Evolutionary conservation across 2,329 filamentous ascomycete species (phyloP).

Genomic region (Fusarium solani-melongenae): DNA sequence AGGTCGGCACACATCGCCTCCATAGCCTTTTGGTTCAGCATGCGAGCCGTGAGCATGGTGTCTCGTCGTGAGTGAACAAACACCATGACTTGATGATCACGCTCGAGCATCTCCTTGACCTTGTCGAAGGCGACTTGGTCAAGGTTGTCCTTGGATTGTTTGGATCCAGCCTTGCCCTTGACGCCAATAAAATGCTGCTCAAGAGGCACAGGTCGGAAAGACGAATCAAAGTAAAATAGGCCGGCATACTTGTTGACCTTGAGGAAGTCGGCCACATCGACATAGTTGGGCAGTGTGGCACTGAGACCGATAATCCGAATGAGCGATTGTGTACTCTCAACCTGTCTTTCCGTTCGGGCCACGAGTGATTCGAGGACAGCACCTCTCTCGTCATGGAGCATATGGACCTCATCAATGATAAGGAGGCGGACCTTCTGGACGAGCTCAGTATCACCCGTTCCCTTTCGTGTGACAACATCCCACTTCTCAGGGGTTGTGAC

Average conservation of each 20-base stretch:
- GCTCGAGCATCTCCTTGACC: constrained; percentile 89
- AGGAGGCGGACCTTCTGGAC: constrained; percentile 96
- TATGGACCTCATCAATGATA: constrained; percentile 99
- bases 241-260: constrained; percentile 94
- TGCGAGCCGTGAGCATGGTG: constrained; percentile 87
- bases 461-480: constrained; percentile 98
- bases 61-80: constrained; percentile 98
- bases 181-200: constrained; percentile 98
- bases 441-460: constrained; percentile 95
- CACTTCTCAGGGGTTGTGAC: constrained; percentile 99
- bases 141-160: constrained; percentile 86
- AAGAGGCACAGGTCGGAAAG: constrained; percentile 93
- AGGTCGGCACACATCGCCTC: constrained; percentile 84
- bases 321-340: constrained; percentile 96
- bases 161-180: constrained; percentile 87
- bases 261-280: constrained; percentile 96
- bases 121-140: constrained; percentile 93
- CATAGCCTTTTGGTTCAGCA: constrained; percentile 85
- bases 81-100: constrained; percentile 98
- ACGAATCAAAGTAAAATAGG: constrained; percentile 95
- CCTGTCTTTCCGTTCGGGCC: constrained; percentile 92
- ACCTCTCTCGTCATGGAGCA: constrained; percentile 98
- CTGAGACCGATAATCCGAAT: constrained; percentile 97
- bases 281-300: constrained; percentile 94
- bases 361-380: constrained; percentile 96